These are phyloP conservation scores for Diaporthe velutina DNA, from an alignment of 2,329 filamentous ascomycete species.

Conservation along the genomic window DNA sequence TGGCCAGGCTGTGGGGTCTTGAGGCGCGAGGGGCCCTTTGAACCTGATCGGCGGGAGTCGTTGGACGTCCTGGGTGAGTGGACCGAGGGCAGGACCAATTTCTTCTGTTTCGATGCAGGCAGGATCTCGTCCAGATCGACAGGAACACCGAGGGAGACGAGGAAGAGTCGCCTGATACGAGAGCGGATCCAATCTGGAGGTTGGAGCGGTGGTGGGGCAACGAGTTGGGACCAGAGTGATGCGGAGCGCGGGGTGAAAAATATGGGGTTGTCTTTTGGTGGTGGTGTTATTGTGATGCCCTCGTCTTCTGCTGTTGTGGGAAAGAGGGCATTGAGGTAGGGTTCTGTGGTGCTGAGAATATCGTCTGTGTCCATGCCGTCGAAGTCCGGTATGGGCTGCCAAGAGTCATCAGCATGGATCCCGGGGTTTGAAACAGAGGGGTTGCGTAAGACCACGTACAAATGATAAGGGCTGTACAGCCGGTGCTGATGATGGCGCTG, in stretches of 20 bases:
- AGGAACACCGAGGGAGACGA: slow-evolving; percentile 94
- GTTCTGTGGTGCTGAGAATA: slow-evolving; percentile 70
- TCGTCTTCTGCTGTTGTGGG: slow-evolving; percentile 61
- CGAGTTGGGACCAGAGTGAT: slow-evolving; percentile 95
- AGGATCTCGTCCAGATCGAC: slow-evolving; percentile 98
- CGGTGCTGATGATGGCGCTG: slow-evolving; percentile 45
- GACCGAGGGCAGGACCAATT: slow-evolving; percentile 90
- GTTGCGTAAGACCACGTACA: slow-evolving; percentile 41
- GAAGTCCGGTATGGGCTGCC: slow-evolving; percentile 76
- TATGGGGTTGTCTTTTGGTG: slow-evolving; percentile 69
- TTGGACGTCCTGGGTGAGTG: slow-evolving; percentile 68
- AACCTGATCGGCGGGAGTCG: slow-evolving; percentile 62
- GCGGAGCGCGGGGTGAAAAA: slow-evolving; percentile 89
- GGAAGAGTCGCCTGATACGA: slow-evolving; percentile 91
- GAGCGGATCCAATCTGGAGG: slow-evolving; percentile 98
- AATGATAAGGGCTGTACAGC: slow-evolving; percentile 46
- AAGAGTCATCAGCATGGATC: slow-evolving; percentile 38
- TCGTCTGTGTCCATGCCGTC: slow-evolving; percentile 72
- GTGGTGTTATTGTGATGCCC: slow-evolving; percentile 63
- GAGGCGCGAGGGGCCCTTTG: slow-evolving; percentile 47
- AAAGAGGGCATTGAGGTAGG: slow-evolving; percentile 77
- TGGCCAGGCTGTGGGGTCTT: slow-evolving; percentile 57
- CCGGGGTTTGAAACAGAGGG: not conserved
- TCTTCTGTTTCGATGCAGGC: slow-evolving; percentile 97
- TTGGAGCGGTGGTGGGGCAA: slow-evolving; percentile 92